Evolutionary conservation across 331 rosid species (phyloP).

Genomic region (Malus hybrid): DNA sequence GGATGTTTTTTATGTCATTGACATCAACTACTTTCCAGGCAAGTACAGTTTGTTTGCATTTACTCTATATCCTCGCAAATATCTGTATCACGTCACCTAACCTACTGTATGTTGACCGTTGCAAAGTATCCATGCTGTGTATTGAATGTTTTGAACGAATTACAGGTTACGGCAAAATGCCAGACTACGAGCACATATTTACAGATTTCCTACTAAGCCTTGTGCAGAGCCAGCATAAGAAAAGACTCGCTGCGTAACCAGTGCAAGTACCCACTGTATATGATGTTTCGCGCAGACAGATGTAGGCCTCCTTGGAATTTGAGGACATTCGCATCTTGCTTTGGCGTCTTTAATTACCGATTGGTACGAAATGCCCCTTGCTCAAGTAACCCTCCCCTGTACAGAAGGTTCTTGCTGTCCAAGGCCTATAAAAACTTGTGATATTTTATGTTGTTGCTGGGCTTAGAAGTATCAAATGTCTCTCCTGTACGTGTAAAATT

Average conservation of each 20-base stretch:
- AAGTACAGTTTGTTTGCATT: conserved; percentile 20
- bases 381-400: neutral
- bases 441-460: neutral
- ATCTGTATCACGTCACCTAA: neutral
- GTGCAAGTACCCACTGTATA: neutral
- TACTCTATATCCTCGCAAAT: neutral
- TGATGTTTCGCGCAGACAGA: neutral
- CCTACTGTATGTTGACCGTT: neutral
- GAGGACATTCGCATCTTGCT: neutral
- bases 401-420: neutral
- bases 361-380: neutral
- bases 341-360: neutral
- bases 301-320: neutral
- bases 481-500: neutral
- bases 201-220: conserved; percentile 72
- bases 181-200: conserved; percentile 64
- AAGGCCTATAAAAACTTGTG: neutral
- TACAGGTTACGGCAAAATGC: conserved; percentile 85
- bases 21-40: conserved; percentile 96
- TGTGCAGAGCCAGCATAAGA: conserved; percentile 48
- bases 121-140: neutral
- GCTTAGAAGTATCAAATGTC: neutral
- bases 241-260: conserved; percentile 26
- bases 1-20: conserved; percentile 82
- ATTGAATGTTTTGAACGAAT: neutral